Evolutionary conservation across 1,284 basidiomycete species (phyloP).

Genomic region (Ceraceosorus guamensis): DNA sequence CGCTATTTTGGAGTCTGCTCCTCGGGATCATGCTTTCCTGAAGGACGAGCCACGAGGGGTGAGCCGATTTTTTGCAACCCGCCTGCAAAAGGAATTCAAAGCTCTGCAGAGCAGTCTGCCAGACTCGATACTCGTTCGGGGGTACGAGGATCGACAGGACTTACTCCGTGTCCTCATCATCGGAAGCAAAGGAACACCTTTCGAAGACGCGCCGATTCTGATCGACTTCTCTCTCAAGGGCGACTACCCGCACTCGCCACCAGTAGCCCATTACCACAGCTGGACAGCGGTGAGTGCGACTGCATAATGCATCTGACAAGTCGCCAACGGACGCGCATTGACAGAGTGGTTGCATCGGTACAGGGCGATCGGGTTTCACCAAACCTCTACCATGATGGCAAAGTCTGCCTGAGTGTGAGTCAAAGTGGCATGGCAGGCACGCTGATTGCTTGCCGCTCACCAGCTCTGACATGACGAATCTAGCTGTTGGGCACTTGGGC

Average conservation of each 20-base stretch:
- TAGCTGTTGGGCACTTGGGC: slow-evolving; percentile 56
- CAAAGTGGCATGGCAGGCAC: slow-evolving; percentile 58
- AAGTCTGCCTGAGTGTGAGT: slow-evolving; percentile 83
- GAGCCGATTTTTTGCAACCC: slow-evolving; percentile 64
- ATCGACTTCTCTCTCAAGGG: slow-evolving; percentile 80
- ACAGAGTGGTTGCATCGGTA: background rate
- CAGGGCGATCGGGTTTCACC: slow-evolving; percentile 53
- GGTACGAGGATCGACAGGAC: slow-evolving; percentile 68
- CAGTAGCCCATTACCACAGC: slow-evolving; percentile 78
- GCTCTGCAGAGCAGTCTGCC: slow-evolving; percentile 65
- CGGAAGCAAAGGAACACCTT: slow-evolving; percentile 81
- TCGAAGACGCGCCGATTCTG: slow-evolving; percentile 80
- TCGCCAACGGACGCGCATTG: slow-evolving; percentile 54
- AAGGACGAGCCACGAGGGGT: slow-evolving; percentile 10
- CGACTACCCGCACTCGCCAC: slow-evolving; percentile 73
- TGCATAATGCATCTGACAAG: too few species aligned
- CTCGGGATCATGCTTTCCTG: slow-evolving; percentile 24
- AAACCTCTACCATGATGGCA: slow-evolving; percentile 90
- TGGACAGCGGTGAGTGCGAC: slow-evolving; percentile 92
- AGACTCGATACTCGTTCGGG: slow-evolving; percentile 51
- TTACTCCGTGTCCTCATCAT: slow-evolving; percentile 80
- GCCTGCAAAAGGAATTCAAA: slow-evolving; percentile 74
- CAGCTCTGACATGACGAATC: too few species aligned
- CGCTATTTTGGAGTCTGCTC: slow-evolving; percentile 26
- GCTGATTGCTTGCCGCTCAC: too few species aligned